phyloP scores from a whole-genome alignment of 148 eudicot genomes.

The Chenopodium suecicum region DNA sequence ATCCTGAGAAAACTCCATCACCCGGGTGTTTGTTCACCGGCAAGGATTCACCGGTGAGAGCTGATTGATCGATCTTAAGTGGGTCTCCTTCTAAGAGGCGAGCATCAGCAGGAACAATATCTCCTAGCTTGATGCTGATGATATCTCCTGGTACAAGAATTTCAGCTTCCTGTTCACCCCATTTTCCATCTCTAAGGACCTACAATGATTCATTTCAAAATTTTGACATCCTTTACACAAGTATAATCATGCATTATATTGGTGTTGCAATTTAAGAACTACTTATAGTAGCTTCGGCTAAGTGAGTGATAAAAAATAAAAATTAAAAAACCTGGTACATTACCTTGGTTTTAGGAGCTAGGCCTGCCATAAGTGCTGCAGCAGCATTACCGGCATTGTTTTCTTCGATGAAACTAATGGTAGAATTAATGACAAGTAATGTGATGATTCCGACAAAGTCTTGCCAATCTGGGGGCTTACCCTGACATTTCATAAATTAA shows the following conservation, averaged over 20 bases:
- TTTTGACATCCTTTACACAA: no score
- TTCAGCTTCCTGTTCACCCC: conserved; percentile 64
- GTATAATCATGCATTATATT: no score
- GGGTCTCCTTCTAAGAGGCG: conserved; percentile 79
- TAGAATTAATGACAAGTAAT: conserved; percentile 67
- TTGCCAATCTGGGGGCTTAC: conserved; percentile 78
- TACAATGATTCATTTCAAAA: conserved; percentile 1
- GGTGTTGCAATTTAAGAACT: no score
- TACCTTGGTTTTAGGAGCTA: conserved; percentile 84
- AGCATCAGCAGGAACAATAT: conserved; percentile 78
- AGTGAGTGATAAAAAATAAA: not conserved
- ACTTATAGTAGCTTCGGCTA: no score
- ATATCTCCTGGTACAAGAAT: conserved; percentile 77
- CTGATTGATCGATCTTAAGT: conserved; percentile 78
- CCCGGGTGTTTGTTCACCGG: conserved; percentile 70
- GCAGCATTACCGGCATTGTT: conserved; percentile 91
- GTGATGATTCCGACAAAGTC: conserved; percentile 65
- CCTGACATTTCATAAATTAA: conserved; percentile 37
- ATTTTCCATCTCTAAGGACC: conserved; percentile 64
- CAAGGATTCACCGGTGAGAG: conserved; percentile 86
- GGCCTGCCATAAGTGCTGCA: conserved; percentile 81
- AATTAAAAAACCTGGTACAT: not conserved
- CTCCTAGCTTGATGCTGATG: conserved; percentile 73
- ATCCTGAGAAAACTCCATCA: conserved; percentile 70
- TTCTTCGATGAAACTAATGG: conserved; percentile 76